Percentiles rank a stretch among this genome's conserved stretches.
phyloP scores from a whole-genome alignment of 2,329 filamentous ascomycete genomes.

The Cladosporium sp. region DNA sequence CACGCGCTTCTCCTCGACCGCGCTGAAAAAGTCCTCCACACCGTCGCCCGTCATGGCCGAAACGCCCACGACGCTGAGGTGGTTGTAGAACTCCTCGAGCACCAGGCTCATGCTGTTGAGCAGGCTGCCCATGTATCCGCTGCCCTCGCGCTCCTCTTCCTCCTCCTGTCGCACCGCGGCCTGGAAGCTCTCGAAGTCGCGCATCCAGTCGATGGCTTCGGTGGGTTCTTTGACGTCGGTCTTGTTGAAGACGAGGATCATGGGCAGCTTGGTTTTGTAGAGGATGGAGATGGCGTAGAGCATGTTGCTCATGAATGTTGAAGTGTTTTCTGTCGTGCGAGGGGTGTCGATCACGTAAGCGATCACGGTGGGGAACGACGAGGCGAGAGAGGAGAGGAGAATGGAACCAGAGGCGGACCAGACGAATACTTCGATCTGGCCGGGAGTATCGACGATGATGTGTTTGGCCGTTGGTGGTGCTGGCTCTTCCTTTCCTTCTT shows the following conservation, averaged over 20 bases:
- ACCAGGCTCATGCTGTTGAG: slow-evolving; percentile 98
- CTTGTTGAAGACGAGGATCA: slow-evolving; percentile 99
- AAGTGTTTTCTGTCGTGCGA: slow-evolving; percentile 84
- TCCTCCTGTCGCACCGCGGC: slow-evolving; percentile 78
- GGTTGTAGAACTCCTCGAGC: slow-evolving; percentile 95
- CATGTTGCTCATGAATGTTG: slow-evolving; percentile 99
- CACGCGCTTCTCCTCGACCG: slow-evolving; percentile 77
- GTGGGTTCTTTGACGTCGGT: slow-evolving; percentile 93
- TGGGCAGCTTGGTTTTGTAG: slow-evolving; percentile 97
- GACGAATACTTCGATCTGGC: slow-evolving; percentile 98
- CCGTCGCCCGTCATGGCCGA: slow-evolving; percentile 90
- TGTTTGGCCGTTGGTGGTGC: slow-evolving; percentile 63
- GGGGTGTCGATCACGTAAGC: slow-evolving; percentile 98
- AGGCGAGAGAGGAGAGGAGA: slow-evolving; percentile 85
- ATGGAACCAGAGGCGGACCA: slow-evolving; percentile 97
- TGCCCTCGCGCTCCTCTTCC: slow-evolving; percentile 67
- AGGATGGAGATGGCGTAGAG: slow-evolving; percentile 97
- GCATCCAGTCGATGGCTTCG: slow-evolving; percentile 97
- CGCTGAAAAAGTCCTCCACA: slow-evolving; percentile 88
- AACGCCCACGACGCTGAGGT: slow-evolving; percentile 88
- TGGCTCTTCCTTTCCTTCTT: slow-evolving; percentile 6
- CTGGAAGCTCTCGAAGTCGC: slow-evolving; percentile 95
- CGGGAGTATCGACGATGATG: slow-evolving; percentile 91
- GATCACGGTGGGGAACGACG: slow-evolving; percentile 92
- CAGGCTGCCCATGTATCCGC: slow-evolving; percentile 92